Conservation (phyloP, 140 eudicot species). For the Erigeron philadelphicus region DNA sequence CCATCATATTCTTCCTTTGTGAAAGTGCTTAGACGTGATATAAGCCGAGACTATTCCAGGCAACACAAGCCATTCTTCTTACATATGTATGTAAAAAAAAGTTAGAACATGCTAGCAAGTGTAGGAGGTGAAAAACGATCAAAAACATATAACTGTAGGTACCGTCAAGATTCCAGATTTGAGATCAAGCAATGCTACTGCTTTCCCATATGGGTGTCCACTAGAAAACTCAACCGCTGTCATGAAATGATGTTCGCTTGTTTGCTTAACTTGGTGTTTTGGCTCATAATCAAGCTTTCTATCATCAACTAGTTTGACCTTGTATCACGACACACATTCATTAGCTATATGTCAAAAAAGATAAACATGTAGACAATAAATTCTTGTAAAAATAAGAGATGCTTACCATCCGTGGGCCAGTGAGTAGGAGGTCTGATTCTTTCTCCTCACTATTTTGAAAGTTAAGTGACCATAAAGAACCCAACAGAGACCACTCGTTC, state of each 20-base stretch:
- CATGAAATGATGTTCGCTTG: slow-evolving; percentile 43
- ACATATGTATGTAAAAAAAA: no score
- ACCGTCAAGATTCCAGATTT: slow-evolving; percentile 58
- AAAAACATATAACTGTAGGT: neutral
- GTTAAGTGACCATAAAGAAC: slow-evolving; percentile 60
- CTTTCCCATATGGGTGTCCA: slow-evolving; percentile 60
- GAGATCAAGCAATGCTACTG: slow-evolving; percentile 71
- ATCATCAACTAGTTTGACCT: slow-evolving; percentile 69
- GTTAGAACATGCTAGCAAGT: neutral
- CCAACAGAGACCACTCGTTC: slow-evolving; percentile 58
- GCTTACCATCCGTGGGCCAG: slow-evolving; percentile 63
- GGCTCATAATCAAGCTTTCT: slow-evolving; percentile 67
- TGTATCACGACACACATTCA: neutral
- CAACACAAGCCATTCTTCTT: slow-evolving; percentile 65
- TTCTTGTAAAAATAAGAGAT: slow-evolving; percentile 4
- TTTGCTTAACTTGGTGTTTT: slow-evolving; percentile 47
- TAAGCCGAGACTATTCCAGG: slow-evolving; percentile 52
- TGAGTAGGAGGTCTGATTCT: slow-evolving; percentile 52
- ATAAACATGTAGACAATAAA: neutral
- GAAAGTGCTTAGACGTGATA: slow-evolving; percentile 44
- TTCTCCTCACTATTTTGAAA: slow-evolving; percentile 29
- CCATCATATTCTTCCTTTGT: slow-evolving; percentile 50
- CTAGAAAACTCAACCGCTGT: slow-evolving; percentile 78
- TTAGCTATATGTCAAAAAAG: slow-evolving; percentile 1
- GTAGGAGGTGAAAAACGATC: neutral